Percentiles rank a stretch among this genome's conserved stretches.
Evolutionary conservation across 1,139 yeast genomes (phyloP).

Genomic region (Diutina catenulata): DNA sequence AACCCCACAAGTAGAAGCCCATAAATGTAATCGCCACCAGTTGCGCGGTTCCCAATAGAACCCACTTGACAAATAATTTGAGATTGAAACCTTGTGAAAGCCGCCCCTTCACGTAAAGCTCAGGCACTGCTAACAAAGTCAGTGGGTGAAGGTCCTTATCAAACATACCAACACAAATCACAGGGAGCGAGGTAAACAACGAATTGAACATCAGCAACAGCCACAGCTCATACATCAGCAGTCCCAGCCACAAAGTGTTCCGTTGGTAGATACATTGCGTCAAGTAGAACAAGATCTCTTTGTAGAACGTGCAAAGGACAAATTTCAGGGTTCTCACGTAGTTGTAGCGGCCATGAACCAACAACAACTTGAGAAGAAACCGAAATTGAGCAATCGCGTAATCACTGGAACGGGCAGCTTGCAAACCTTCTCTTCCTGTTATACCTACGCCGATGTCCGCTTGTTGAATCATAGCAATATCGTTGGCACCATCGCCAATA

Average conservation of each 20-base stretch:
- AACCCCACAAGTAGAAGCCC: constrained; percentile 59
- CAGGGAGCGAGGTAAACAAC: constrained; percentile 86
- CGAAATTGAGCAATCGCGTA: constrained; percentile 94
- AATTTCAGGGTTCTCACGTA: constrained; percentile 87
- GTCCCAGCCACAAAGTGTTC: constrained; percentile 81
- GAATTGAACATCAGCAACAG: constrained; percentile 96
- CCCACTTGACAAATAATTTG: constrained; percentile 63
- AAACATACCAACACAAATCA: constrained; percentile 87
- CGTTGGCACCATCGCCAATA: constrained; percentile 99
- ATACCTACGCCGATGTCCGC: constrained; percentile 98
- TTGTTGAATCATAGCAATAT: constrained; percentile 96
- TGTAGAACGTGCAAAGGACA: constrained; percentile 88
- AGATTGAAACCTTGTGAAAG: constrained; percentile 66
- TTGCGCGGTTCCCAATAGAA: constrained; percentile 63
- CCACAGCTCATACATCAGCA: constrained; percentile 91
- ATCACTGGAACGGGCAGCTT: constrained; percentile 92
- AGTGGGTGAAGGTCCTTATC: constrained; percentile 85
- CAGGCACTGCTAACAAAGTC: constrained; percentile 86
- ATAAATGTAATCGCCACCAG: constrained; percentile 63
- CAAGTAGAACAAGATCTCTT: constrained; percentile 79
- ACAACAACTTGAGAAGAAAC: constrained; percentile 62
- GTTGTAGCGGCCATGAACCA: constrained; percentile 94
- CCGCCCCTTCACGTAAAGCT: constrained; percentile 71
- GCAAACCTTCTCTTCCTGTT: constrained; percentile 93
- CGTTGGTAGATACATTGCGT: constrained; percentile 85